Evolutionary conservation across 129 eudicot species (phyloP), one percentile per base, ranked within the genome.

Genomic region (Flaveria bidentis): DNA sequence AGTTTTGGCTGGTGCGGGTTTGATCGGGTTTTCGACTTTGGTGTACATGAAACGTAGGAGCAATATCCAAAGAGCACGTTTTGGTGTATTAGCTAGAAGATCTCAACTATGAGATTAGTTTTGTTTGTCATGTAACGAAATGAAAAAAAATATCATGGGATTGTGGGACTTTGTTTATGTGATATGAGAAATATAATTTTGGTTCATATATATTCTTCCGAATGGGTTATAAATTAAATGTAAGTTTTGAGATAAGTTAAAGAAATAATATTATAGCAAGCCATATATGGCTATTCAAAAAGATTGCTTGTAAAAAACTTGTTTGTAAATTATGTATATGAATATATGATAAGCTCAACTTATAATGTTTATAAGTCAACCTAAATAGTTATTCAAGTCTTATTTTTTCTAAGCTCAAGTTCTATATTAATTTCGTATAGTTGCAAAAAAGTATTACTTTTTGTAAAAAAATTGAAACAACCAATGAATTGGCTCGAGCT

Each of bases 41-140:
- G 84, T 87, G 62, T 85, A 77, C 80, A 81, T 58, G 82, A 87
- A 87, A 61, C 87, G 89, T 6, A 80, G 76, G 61, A 75, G 72
- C 22, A 85, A 87, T 70, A 65, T 85, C 33, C 77, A 16, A 45
- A 63, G 89, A 52, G 76, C 87, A 1, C 70, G 79, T 60, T 75
- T 75, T 67, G 78, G 83, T 25, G 72, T 58, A 51, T 39, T 72
- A 2, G 78, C 85, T 51, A 73, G 85, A 60, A 77, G 81, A 36
- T 26, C 73, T 49, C 49, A 47, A 46, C 82, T 79, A 5, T 87
- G 50, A 45, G 50, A 11, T 56, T 56, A 18, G 18, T 51, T 51
- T 51, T 51, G 18, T 51, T 55, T 56, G 62, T 56, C 28, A 56
- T 56, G 62, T 17, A n/a, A 9, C 26, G 0, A 18, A 5, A 18